Percentiles rank a stretch among this genome's conserved stretches.
phyloP scores from a whole-genome alignment of 805 yeast genomes.

The Ogataea thermomethanolica region DNA sequence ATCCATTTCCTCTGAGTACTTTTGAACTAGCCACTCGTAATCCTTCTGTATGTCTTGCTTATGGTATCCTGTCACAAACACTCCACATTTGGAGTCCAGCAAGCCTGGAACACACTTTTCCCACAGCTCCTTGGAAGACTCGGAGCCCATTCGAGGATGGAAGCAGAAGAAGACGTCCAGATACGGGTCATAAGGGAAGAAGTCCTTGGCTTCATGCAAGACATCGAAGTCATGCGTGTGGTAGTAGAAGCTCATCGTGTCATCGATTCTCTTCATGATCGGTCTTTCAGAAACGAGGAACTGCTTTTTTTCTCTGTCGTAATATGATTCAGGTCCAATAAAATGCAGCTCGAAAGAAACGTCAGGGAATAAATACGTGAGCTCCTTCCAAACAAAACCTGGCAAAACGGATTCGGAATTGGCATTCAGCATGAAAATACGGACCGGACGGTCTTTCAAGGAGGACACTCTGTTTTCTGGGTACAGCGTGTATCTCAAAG shows the following conservation, averaged over 20 bases:
- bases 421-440: constrained; percentile 87
- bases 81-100: constrained; percentile 88
- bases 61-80: constrained; percentile 88
- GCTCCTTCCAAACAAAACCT: constrained; percentile 92
- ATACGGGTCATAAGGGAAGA: constrained; percentile 97
- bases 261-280: constrained; percentile 70
- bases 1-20: constrained; percentile 75
- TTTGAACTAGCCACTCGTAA: constrained; percentile 61
- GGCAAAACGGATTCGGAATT: constrained; percentile 93
- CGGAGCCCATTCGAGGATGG: constrained; percentile 92
- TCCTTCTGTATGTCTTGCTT: constrained; percentile 69
- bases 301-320: constrained; percentile 65
- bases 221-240: constrained; percentile 93
- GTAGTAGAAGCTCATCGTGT: constrained; percentile 66
- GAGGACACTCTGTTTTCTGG: constrained; percentile 60
- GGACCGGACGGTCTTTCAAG: constrained; percentile 81
- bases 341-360: constrained; percentile 82
- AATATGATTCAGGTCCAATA: constrained; percentile 89
- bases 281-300: constrained; percentile 59
- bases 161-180: constrained; percentile 87
- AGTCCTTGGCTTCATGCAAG: constrained; percentile 86
- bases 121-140: constrained; percentile 79
- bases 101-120: constrained; percentile 79
- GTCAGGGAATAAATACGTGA: constrained; percentile 80
- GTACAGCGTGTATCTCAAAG: constrained; percentile 83